Percentiles rank a stretch among this genome's conserved stretches.
phyloP scores from a whole-genome alignment of 192 early-diverging fungal species.

The Paraglomus brasilianum region DNA sequence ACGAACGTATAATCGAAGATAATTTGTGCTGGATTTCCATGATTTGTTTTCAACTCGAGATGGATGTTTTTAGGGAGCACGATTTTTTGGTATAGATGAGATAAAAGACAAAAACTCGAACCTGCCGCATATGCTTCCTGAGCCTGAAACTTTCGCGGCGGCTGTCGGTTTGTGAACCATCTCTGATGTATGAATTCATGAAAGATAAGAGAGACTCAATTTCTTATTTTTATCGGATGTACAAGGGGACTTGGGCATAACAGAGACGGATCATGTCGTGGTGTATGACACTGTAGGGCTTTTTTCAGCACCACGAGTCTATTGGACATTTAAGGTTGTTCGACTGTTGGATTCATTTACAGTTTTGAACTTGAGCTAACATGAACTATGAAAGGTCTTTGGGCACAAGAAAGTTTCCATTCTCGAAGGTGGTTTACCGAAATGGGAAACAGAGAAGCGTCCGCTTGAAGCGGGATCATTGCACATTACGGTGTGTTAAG shows the following conservation, averaged over 20 bases:
- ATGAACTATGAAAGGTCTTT: slow-evolving; percentile 61
- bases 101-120: slow-evolving; percentile 68
- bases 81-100: slow-evolving; percentile 89
- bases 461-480: slow-evolving; percentile 35
- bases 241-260: slow-evolving; percentile 71
- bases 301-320: slow-evolving; percentile 81
- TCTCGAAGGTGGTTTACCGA: slow-evolving; percentile 84
- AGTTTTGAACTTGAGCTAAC: slow-evolving; percentile 4
- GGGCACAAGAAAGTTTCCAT: slow-evolving; percentile 86
- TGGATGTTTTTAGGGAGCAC: slow-evolving; percentile 54
- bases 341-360: neutral
- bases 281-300: slow-evolving; percentile 85
- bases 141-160: slow-evolving; percentile 64
- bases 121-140: slow-evolving; percentile 93
- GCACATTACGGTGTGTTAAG: neutral
- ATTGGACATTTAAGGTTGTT: slow-evolving; percentile 86
- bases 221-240: slow-evolving; percentile 1
- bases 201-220: neutral
- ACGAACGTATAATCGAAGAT: too few relatives aligned
- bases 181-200: neutral
- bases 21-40: too few relatives aligned
- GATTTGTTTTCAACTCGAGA: slow-evolving; percentile 31
- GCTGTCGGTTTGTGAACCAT: slow-evolving; percentile 58
- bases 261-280: slow-evolving; percentile 79
- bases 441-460: slow-evolving; percentile 63